Conservation (phyloP, 331 rosid genomes). For the Cydonia oblonga region DNA sequence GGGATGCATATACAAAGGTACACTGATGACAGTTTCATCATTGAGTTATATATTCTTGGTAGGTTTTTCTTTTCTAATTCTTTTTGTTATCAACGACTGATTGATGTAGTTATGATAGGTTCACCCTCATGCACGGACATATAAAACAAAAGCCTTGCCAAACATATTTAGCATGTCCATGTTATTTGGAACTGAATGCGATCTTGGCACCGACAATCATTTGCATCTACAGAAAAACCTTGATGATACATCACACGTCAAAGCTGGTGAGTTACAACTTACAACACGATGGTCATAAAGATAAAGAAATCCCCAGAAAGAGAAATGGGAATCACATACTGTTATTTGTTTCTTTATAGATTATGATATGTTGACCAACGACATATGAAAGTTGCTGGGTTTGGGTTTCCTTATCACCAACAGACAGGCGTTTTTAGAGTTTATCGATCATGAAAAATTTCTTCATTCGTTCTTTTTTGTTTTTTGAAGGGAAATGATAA, state of each 20-base stretch:
- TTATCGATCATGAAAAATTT: background rate
- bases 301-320: background rate
- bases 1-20: slow-evolving; percentile 72
- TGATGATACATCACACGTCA: slow-evolving; percentile 28
- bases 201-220: slow-evolving; percentile 22
- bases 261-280: slow-evolving; percentile 35
- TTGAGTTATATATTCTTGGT: background rate
- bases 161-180: slow-evolving; percentile 51
- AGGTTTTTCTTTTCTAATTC: background rate
- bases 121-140: slow-evolving; percentile 51
- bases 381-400: background rate
- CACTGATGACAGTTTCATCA: background rate
- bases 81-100: background rate
- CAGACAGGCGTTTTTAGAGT: background rate
- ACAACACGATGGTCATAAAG: background rate
- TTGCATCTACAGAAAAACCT: slow-evolving; percentile 27
- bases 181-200: slow-evolving; percentile 37
- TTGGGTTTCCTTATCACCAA: background rate
- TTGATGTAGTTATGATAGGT: slow-evolving; percentile 29
- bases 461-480: background rate
- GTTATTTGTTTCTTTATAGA: background rate
- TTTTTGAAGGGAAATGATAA: background rate
- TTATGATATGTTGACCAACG: background rate
- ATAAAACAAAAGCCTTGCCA: slow-evolving; percentile 60
- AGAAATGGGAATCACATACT: background rate